Base-by-base conservation (phyloP, 2,329 filamentous ascomycete species). In the Trichoderma atrobrunneum region DNA sequence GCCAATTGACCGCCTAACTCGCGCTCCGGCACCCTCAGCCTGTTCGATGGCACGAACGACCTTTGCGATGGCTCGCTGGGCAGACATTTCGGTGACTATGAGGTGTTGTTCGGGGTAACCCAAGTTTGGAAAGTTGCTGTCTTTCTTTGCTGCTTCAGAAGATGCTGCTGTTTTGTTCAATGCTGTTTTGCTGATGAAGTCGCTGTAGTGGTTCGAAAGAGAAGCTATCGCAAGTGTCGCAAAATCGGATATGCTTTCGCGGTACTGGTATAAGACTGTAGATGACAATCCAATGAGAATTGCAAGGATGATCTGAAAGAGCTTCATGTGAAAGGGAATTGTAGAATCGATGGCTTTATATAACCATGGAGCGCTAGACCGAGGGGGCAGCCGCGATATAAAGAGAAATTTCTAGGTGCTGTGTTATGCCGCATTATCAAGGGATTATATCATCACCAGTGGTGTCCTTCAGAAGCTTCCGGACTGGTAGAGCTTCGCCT, bases 1-100 rank as follows among this genome's bases (percentile, higher is more conserved):
- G 76, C 95, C 95, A 75, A 98, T 93, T 56, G 93, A 95, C 72
- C 95, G 90, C 74, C 95, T 90, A 16, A 98, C 95, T 74, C 90
- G 88, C 6, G 95, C 95, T 71, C 96, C 95, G 0, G 91, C 93
- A 57, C 95, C 95, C 82, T 98, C 95, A 32, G 93, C 85, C 82
- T 97, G 93, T 82, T 97, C 94, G 73, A 92, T 83, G 73, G 95
- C 95, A 59, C 94, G 87, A 82, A 98, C 95, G 76, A 92, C 90
- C 83, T 95, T 93, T 76, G 89, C 90, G 80, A 98, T 95, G 64
- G 90, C 88, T 79, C 96, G 90, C 32, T 92, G 87, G 73, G 90
- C 82, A 57, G 92, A 88, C 88, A 92, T 92, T 72, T 89, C 85
- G 74, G 84, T 80, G 26, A 32, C 63, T 68, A 65, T 48, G 73